Conservation (phyloP, 2,329 filamentous ascomycete species). For the Akanthomyces dipterigenus region DNA sequence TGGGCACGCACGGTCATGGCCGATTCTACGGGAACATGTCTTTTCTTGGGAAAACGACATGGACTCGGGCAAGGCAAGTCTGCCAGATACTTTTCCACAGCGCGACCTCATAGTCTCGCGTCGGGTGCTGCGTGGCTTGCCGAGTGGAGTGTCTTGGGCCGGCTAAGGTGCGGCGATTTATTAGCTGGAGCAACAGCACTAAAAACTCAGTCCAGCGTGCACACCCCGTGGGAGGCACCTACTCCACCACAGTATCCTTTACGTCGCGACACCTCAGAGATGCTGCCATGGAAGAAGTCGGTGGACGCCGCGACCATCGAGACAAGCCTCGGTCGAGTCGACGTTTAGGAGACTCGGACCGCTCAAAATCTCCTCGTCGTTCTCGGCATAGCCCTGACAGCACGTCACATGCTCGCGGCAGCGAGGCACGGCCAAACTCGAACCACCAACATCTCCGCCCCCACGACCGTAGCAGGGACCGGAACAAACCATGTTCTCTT, state of each 20-base stretch:
- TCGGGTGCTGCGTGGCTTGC: neutral
- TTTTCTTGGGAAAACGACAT: neutral
- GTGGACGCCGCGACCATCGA: constrained; percentile 30
- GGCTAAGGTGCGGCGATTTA: constrained; percentile 36
- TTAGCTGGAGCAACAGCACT: constrained; percentile 23
- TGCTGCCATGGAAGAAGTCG: constrained; percentile 36
- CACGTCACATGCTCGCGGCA: constrained; percentile 26
- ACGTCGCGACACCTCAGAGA: constrained; percentile 27
- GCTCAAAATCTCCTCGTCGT: constrained; percentile 26
- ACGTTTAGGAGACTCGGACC: constrained; percentile 26
- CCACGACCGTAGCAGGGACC: constrained; percentile 31
- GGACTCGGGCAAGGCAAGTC: neutral
- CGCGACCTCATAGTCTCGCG: neutral
- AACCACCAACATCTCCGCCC: constrained; percentile 30
- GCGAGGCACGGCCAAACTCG: constrained; percentile 26
- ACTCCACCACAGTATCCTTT: constrained; percentile 23
- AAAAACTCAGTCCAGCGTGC: constrained; percentile 29
- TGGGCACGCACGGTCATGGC: neutral
- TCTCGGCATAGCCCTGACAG: constrained; percentile 24
- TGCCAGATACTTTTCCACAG: neutral
- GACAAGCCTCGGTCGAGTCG: constrained; percentile 30
- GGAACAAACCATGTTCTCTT: constrained; percentile 21
- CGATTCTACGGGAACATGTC: neutral
- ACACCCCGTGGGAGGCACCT: constrained; percentile 20
- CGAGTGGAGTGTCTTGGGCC: constrained; percentile 14